These are phyloP conservation scores for Candida sanyiensis DNA, from an alignment of 805 yeast species.

Conservation along the genomic window DNA sequence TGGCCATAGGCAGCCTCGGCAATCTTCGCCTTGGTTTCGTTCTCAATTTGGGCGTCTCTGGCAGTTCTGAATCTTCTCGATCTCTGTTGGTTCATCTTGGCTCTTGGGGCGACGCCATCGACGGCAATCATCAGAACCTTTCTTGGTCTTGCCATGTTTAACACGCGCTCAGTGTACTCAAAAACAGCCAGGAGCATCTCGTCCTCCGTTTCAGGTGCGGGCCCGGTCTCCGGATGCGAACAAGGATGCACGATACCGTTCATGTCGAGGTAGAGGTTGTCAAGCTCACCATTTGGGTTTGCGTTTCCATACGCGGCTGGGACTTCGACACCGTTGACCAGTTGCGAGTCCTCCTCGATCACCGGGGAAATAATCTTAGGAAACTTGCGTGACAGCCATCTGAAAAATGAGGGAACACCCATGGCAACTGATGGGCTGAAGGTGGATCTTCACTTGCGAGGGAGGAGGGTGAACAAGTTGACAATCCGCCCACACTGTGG, in stretches of 20 bases:
- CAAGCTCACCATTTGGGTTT: constrained; percentile 94
- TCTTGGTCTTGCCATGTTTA: constrained; percentile 92
- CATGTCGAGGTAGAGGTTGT: constrained; percentile 93
- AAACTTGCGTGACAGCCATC: constrained; percentile 91
- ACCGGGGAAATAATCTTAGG: constrained; percentile 94
- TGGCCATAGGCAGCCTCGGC: constrained; percentile 43
- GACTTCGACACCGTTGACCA: constrained; percentile 53
- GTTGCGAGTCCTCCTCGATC: constrained; percentile 59
- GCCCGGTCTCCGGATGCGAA: constrained; percentile 94
- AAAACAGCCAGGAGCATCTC: constrained; percentile 95
- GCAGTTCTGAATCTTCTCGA: constrained; percentile 91
- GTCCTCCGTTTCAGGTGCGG: constrained; percentile 94
- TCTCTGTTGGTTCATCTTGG: constrained; percentile 96
- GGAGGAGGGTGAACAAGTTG: too few relatives aligned
- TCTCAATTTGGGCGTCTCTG: constrained; percentile 76
- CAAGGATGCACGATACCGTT: constrained; percentile 99
- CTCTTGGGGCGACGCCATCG: constrained; percentile 98
- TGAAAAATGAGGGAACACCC: constrained; percentile 98
- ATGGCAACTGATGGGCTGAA: too few relatives aligned
- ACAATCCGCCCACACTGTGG: too few relatives aligned
- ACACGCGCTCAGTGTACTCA: constrained; percentile 85
- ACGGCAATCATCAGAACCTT: constrained; percentile 92
- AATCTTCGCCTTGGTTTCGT: constrained; percentile 59
- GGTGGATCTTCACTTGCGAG: too few relatives aligned
- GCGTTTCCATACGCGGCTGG: constrained; percentile 68